These are phyloP conservation scores for Solanum bulbocastanum DNA, from an alignment of 257 asterid species.

Conservation along the genomic window DNA sequence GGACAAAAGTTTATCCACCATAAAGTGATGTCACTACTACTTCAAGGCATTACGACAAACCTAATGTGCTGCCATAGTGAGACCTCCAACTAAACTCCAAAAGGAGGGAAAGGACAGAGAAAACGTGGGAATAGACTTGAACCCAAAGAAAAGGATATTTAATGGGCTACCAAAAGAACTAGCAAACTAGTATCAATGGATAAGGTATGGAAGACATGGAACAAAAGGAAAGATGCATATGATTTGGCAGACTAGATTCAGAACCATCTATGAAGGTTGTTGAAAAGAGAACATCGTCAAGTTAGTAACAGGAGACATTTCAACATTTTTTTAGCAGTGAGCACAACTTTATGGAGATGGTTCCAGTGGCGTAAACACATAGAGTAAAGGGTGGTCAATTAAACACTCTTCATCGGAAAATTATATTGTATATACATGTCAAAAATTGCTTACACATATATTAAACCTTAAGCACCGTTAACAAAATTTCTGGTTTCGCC, in stretches of 20 bases:
- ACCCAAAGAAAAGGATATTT: neutral
- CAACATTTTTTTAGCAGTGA: neutral
- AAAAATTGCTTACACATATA: neutral
- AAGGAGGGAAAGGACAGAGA: neutral
- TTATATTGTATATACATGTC: neutral
- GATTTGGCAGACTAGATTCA: neutral
- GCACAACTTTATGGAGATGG: neutral
- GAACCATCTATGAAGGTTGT: neutral
- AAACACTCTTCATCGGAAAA: neutral
- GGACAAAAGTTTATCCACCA: neutral
- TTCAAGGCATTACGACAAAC: neutral
- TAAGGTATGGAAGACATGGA: neutral
- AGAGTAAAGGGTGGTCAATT: neutral
- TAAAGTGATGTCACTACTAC: neutral
- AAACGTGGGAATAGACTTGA: neutral
- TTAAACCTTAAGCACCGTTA: neutral
- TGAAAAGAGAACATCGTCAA: neutral
- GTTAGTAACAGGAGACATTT: neutral
- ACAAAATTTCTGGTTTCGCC: neutral
- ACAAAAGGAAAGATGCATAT: neutral
- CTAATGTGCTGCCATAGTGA: neutral
- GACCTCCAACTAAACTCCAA: neutral
- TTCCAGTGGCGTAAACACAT: neutral
- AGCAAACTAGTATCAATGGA: neutral
- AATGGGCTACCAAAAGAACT: neutral